Conservation (phyloP, 768 basidiomycete species). For the Podaxis pistillaris region DNA sequence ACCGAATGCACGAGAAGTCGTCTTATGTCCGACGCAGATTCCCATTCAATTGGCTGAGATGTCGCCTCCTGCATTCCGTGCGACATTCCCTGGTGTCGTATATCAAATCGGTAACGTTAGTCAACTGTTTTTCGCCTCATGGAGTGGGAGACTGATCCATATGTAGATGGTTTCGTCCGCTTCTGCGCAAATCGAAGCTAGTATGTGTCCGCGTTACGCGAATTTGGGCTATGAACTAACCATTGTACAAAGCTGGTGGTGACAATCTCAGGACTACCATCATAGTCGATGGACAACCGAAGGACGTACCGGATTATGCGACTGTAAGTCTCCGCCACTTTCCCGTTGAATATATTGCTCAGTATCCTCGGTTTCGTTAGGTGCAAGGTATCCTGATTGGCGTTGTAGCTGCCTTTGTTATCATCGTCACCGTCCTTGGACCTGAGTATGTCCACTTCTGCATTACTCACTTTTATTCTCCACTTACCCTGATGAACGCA, state of each 20-base stretch:
- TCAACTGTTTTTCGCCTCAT: slow-evolving; percentile 19
- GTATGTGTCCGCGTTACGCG: slow-evolving; percentile 31
- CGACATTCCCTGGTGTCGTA: slow-evolving; percentile 82
- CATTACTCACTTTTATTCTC: not conserved
- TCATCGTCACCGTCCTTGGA: slow-evolving; percentile 76
- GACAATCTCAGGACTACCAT: slow-evolving; percentile 52
- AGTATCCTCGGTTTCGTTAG: slow-evolving; percentile 21
- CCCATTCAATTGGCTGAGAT: slow-evolving; percentile 83
- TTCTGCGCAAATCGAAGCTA: slow-evolving; percentile 78
- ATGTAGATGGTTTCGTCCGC: slow-evolving; percentile 63
- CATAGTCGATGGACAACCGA: slow-evolving; percentile 38
- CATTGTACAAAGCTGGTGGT: slow-evolving; percentile 50
- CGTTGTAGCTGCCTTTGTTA: slow-evolving; percentile 71
- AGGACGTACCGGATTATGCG: slow-evolving; percentile 38
- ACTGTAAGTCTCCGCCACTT: slow-evolving; percentile 9
- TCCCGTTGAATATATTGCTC: slow-evolving; percentile 12
- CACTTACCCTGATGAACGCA: slow-evolving; percentile 21
- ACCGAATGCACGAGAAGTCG: slow-evolving; percentile 39
- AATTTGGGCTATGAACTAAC: slow-evolving; percentile 19
- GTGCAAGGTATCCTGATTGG: slow-evolving; percentile 91
- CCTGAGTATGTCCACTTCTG: slow-evolving; percentile 51
- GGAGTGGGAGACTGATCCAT: not conserved
- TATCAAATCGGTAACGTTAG: slow-evolving; percentile 78
- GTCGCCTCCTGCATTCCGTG: slow-evolving; percentile 86
- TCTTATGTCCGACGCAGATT: slow-evolving; percentile 29